These are phyloP conservation scores for Tuctoria greenei DNA, from an alignment of 176 grass and related monocot genomes.

Conservation along the genomic window DNA sequence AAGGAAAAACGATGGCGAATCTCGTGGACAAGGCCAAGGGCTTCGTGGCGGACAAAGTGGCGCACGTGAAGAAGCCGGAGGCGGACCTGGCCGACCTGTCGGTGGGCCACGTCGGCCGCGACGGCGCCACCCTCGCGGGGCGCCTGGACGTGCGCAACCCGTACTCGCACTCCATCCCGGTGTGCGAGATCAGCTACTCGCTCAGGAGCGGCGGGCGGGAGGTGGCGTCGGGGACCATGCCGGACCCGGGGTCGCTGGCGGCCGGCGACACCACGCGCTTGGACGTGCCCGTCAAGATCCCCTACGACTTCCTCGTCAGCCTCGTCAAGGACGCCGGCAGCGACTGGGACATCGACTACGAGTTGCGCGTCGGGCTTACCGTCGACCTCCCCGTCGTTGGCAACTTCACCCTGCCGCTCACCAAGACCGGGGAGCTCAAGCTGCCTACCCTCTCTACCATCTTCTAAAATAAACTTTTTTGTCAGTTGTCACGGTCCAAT, in stretches of 20 bases:
- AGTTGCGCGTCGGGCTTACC: conserved; percentile 65
- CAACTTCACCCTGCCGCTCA: conserved; percentile 69
- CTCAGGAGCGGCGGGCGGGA: conserved; percentile 60
- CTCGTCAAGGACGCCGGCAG: conserved; percentile 51
- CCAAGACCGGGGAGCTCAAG: conserved; percentile 76
- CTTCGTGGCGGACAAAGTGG: conserved; percentile 60
- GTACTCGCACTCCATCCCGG: conserved; percentile 62
- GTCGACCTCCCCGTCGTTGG: conserved; percentile 72
- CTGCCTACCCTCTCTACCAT: conserved; percentile 66
- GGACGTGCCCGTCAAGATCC: conserved; percentile 62
- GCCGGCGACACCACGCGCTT: conserved; percentile 43
- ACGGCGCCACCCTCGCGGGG: conserved; percentile 46
- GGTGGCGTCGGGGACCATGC: conserved; percentile 65
- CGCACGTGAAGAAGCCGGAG: conserved; percentile 60
- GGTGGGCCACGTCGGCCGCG: conserved; percentile 45
- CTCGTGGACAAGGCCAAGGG: conserved; percentile 68
- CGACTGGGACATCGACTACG: conserved; percentile 81
- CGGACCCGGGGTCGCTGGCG: conserved; percentile 66
- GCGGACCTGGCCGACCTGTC: conserved; percentile 55
- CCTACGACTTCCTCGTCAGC: conserved; percentile 64
- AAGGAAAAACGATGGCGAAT: conserved; percentile 37
- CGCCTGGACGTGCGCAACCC: conserved; percentile 58
- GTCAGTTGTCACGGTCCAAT: too few relatives aligned
- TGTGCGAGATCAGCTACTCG: conserved; percentile 74
- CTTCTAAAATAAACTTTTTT: conserved; percentile 40